Percentiles rank a stretch among this genome's conserved stretches.
Evolutionary conservation across 1,139 yeast species (phyloP).

Genomic region (Protomyces pachydermus): DNA sequence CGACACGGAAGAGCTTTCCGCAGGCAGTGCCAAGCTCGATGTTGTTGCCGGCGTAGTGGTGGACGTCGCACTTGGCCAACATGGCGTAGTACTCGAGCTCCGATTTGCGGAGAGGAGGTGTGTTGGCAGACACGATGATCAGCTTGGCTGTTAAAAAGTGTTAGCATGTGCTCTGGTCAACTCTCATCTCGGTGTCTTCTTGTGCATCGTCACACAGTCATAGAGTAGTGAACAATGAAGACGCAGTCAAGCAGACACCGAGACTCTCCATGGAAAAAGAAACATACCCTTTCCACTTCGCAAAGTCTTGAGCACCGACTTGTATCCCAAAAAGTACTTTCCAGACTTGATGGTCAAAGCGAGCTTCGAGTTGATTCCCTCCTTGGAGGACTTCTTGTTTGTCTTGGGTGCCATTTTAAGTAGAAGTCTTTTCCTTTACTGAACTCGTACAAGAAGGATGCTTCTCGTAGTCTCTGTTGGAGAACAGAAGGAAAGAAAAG

Average conservation of each 20-base stretch:
- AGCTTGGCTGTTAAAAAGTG: conserved; percentile 60
- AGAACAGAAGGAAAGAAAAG: neutral
- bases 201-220: neutral
- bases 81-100: conserved; percentile 99
- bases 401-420: neutral
- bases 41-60: conserved; percentile 83
- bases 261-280: conserved; percentile 18
- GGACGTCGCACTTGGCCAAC: conserved; percentile 96
- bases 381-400: conserved; percentile 11
- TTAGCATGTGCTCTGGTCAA: neutral
- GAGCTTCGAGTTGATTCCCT: conserved; percentile 82
- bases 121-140: conserved; percentile 97
- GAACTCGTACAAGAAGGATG: neutral
- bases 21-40: conserved; percentile 99
- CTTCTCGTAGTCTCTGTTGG: neutral
- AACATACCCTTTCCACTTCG: conserved; percentile 66
- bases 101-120: conserved; percentile 99
- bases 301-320: conserved; percentile 96
- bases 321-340: conserved; percentile 99
- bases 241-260: conserved; percentile 1
- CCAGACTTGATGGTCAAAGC: conserved; percentile 98
- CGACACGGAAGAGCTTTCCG: conserved; percentile 99
- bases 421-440: neutral
- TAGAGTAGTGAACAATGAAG: neutral
- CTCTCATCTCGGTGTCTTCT: neutral